A percentile compares a stretch with the other conserved stretches of the same genome.
phyloP scores from a whole-genome alignment of 2,329 filamentous ascomycete genomes.

The Hypoxylon sp. region DNA sequence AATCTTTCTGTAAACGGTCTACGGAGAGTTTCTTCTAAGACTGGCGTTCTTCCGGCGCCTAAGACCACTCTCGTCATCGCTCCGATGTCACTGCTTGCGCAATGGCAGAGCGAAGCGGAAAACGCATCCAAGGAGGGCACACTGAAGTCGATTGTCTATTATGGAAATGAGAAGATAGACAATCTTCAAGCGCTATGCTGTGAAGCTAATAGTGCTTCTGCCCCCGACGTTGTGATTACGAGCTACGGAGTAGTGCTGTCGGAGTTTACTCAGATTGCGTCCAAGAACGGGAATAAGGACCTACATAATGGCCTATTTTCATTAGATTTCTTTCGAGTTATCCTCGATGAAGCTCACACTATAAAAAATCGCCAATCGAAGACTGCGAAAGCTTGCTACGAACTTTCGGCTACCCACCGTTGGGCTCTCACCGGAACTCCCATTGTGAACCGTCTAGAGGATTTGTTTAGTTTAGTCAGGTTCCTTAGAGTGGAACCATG shows the following conservation, averaged over 20 bases:
- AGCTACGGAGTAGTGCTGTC: slow-evolving; percentile 94
- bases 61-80: slow-evolving; percentile 96
- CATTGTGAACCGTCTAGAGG: slow-evolving; percentile 95
- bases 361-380: slow-evolving; percentile 95
- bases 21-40: slow-evolving; percentile 70
- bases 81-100: slow-evolving; percentile 94
- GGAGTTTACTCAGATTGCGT: slow-evolving; percentile 83
- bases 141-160: slow-evolving; percentile 89
- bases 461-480: slow-evolving; percentile 91
- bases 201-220: slow-evolving; percentile 77
- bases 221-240: slow-evolving; percentile 93
- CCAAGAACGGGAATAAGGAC: slow-evolving; percentile 75
- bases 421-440: slow-evolving; percentile 97
- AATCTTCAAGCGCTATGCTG: slow-evolving; percentile 87
- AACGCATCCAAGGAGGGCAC: slow-evolving; percentile 90
- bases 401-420: slow-evolving; percentile 85
- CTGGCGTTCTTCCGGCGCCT: slow-evolving; percentile 76
- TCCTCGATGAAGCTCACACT: slow-evolving; percentile 93
- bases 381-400: slow-evolving; percentile 94
- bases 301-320: slow-evolving; percentile 86
- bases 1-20: slow-evolving; percentile 70
- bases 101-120: slow-evolving; percentile 96
- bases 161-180: slow-evolving; percentile 85
- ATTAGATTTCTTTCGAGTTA: slow-evolving; percentile 92
- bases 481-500: slow-evolving; percentile 96